phyloP scores from a whole-genome alignment of 2,329 filamentous ascomycete genomes.

The Trichoderma koningiopsis region DNA sequence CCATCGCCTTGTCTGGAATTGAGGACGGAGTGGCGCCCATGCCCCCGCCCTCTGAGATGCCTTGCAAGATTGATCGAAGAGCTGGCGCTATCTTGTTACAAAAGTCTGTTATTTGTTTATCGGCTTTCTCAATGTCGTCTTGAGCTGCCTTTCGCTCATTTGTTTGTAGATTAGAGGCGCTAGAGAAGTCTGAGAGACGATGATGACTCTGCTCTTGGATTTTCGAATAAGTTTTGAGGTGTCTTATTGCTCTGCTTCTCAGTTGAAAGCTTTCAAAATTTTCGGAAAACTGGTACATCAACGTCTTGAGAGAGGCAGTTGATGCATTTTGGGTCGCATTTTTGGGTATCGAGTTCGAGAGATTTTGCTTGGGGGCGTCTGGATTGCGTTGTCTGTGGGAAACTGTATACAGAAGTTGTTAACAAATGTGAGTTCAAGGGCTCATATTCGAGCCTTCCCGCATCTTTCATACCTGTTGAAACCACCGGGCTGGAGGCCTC shows the following conservation, averaged over 20 bases:
- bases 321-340: neutral
- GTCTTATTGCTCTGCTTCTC: slow-evolving; percentile 28
- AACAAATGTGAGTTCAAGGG: neutral
- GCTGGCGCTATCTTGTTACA: slow-evolving; percentile 24
- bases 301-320: slow-evolving; percentile 19
- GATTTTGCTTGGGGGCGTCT: neutral
- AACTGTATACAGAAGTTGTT: neutral
- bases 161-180: slow-evolving; percentile 29
- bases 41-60: neutral
- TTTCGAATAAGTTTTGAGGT: slow-evolving; percentile 25
- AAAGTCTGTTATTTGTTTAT: slow-evolving; percentile 14
- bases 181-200: slow-evolving; percentile 32
- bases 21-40: neutral
- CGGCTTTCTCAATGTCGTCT: slow-evolving; percentile 24
- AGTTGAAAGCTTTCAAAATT: slow-evolving; percentile 30
- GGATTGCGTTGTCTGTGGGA: neutral
- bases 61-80: slow-evolving; percentile 6
- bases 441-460: neutral
- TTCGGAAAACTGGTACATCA: slow-evolving; percentile 33
- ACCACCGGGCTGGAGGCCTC: neutral
- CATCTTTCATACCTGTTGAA: neutral
- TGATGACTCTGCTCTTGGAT: slow-evolving; percentile 29
- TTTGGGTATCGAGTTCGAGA: neutral
- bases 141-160: slow-evolving; percentile 27
- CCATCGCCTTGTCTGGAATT: neutral